phyloP scores from a whole-genome alignment of 2,329 filamentous ascomycete genomes.

The Thielaviopsis ethacetica region DNA sequence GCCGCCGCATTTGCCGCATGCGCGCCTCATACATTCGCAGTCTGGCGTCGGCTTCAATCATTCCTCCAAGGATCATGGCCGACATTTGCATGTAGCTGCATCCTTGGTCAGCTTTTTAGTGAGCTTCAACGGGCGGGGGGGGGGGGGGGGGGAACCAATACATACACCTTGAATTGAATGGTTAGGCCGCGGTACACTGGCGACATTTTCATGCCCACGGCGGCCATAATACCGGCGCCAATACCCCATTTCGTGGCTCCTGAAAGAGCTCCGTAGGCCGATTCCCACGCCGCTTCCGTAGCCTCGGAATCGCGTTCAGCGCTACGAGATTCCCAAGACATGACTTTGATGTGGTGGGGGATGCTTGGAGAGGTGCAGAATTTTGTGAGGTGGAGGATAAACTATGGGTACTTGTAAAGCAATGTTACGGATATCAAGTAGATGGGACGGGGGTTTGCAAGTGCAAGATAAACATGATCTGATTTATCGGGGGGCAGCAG shows the following conservation, averaged over 20 bases:
- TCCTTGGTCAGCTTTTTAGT: conserved; percentile 1
- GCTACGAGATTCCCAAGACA: conserved; percentile 7
- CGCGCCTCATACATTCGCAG: conserved; percentile 50
- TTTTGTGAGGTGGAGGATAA: background rate
- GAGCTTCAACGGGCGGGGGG: too few relatives aligned
- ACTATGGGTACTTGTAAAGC: background rate
- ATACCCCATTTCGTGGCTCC: conserved; percentile 60
- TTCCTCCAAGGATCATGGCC: conserved; percentile 65
- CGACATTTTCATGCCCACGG: conserved; percentile 44
- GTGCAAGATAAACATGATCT: background rate
- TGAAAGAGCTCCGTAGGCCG: conserved; percentile 45
- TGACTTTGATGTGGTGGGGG: background rate
- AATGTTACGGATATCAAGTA: background rate
- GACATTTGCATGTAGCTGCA: conserved; percentile 69
- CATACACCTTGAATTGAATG: conserved; percentile 63
- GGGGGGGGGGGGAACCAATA: conserved; percentile 10
- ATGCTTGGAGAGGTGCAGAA: background rate
- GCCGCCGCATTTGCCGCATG: conserved; percentile 46
- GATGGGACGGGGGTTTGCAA: background rate
- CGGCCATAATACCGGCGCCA: conserved; percentile 45
- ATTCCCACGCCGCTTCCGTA: conserved; percentile 54
- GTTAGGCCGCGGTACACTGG: conserved; percentile 59
- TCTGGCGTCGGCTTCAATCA: conserved; percentile 57
- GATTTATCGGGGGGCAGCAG: background rate
- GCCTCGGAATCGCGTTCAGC: conserved; percentile 42